Evolutionary conservation across 371 early-diverging fungal species (phyloP), one percentile per base, ranked within the genome.

Genomic region (Mucor saturninus): DNA sequence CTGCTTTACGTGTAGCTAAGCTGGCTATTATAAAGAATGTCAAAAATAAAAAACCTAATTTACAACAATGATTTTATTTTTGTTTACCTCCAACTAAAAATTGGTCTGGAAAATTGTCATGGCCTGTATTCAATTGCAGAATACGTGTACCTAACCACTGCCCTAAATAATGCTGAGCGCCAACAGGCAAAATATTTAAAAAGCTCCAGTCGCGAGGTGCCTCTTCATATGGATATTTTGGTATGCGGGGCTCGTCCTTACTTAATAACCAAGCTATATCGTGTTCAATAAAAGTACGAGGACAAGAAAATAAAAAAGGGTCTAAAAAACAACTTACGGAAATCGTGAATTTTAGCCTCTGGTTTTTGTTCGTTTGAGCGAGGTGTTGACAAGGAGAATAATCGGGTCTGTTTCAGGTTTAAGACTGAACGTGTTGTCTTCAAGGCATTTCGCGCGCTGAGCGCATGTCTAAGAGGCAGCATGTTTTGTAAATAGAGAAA

Each of bases 91-190:
- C 86, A 48, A 81, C 75, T 21, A 86, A 65, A 56, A 86, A 86
- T 61, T 86, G 81, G 7, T 86, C 85, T 3, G 86, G 86, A 67
- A 74, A 86, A 61, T 86, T 84, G 28, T 72, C 71, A 13, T 65
- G 56, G 1, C 84, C 83, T 0, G 82, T 86, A 42, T 86, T 86
- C 39, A 81, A 63, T 14, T 79, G 74, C 43, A 84, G 67, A 58
- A 82, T 77, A 35, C 84, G 68, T 26, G 74, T 75, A 13, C 81
- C 80, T 10, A 82, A 65, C 50, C 76, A 81, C 61, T 76, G 79
- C 43, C 80, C 73, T 46, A 83, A 46, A 35, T 59, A 66, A 56
- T 77, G 81, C 51, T 86, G 86, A n/a, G 81, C 46, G 8, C 65
- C 59, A 14, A 62, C 63, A 26, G 86, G 86, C 11, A 86, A 55